Evolutionary conservation across 1,139 yeast species (phyloP), one percentile per base, ranked within the genome.

Genomic region (Blastobotrys capitulatus): DNA sequence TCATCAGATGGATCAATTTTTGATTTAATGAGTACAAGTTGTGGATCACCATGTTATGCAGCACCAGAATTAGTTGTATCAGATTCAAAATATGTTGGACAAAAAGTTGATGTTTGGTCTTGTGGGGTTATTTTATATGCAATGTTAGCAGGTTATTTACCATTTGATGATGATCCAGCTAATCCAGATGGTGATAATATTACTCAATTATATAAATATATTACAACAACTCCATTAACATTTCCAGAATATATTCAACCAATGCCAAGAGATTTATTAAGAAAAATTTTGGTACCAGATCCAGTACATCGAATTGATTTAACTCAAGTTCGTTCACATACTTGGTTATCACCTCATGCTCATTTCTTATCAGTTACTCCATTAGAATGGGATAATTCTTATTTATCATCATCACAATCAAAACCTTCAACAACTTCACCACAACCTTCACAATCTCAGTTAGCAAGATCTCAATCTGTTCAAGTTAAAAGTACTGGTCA

Each of bases 31-130:
- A 84, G 83, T 65, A 92, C 98, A 0, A 82, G 92, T 44, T 92
- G 99, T 69, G 99, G 99, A 1, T 87, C 96, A 6, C 98, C 98
- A 0, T 90, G 98, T 67, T 92, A 92, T 67, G 97, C 97, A 0
- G 98, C 98, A 2, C 98, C 98, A 0, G 98, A 92, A 67, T 73
- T 92, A 53, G 98, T 92, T 3, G 83, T 90, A 38, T 83, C 94
- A 13, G 90, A 84, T 59, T 77, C 81, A 49, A 92, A 94, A 19
- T 92, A 92, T 65, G 89, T 86, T 59, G 97, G 96, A n/a, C 78
- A 89, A 55, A 89, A 87, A 66, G 97, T 88, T 22, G 98, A 92
- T 67, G 85, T 90, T 42, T 92, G 98, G 98, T 88, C 96, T 1
- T 80, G 96, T 59, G 98, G 98, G 50, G 92, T 94, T 38, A 92